Evolutionary conservation across 768 basidiomycete genomes (phyloP).

Genomic region (Filobasidium floriforme): DNA sequence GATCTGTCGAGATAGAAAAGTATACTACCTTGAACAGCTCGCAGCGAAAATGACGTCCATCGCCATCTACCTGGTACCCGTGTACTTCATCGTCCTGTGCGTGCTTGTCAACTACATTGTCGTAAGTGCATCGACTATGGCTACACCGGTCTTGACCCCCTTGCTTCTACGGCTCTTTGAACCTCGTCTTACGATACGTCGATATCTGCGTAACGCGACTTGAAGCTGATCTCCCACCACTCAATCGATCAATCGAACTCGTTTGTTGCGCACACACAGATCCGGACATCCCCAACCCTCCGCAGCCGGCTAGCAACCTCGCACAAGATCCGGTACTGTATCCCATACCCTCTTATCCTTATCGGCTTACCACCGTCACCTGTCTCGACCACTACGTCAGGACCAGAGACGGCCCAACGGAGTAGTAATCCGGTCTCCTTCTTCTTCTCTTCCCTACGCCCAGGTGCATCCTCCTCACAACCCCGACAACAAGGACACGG

Average conservation of each 20-base stretch:
- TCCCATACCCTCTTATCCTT: conserved; percentile 9
- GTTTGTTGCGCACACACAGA: not conserved
- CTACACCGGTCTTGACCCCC: not conserved
- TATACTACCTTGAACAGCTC: too few relatives aligned
- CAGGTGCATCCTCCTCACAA: too few relatives aligned
- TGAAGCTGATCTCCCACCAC: not conserved
- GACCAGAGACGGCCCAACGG: too few relatives aligned
- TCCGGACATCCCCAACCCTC: conserved; percentile 7
- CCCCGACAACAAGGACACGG: too few relatives aligned
- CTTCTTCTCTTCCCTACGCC: too few relatives aligned
- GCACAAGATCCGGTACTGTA: conserved; percentile 3
- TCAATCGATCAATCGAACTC: too few relatives aligned
- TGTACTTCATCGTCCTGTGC: conserved; percentile 12
- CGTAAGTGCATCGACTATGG: not conserved
- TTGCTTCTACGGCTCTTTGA: too few relatives aligned
- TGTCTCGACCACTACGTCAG: not conserved
- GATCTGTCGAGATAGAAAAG: too few relatives aligned
- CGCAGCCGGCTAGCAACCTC: conserved; percentile 3
- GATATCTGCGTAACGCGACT: too few relatives aligned
- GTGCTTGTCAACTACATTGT: conserved; percentile 1
- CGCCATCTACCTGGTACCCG: conserved; percentile 15
- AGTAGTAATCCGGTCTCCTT: too few relatives aligned
- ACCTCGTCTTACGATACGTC: too few relatives aligned
- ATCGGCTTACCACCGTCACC: not conserved
- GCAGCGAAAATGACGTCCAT: not conserved